These are phyloP conservation scores for Lentinus tigrinus DNA, from an alignment of 768 basidiomycete genomes.

Conservation along the genomic window DNA sequence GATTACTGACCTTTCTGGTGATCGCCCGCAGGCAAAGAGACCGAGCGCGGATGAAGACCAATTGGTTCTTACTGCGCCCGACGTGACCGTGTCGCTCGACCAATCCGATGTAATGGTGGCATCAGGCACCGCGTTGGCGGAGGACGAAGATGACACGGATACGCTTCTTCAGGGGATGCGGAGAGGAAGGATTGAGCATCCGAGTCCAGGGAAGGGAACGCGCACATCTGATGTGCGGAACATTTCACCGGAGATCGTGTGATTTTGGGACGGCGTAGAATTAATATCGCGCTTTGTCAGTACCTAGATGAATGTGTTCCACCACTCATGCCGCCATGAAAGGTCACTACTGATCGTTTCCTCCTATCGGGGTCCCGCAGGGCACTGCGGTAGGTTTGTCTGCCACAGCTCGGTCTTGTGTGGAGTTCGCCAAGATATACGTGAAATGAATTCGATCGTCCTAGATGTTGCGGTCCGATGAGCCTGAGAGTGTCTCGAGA, in stretches of 20 bases:
- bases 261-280: not conserved
- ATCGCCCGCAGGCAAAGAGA: not conserved
- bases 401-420: no score
- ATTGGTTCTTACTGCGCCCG: not conserved
- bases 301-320: not conserved
- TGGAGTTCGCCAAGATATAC: no score
- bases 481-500: no score
- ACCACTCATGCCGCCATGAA: no score
- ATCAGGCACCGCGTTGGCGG: not conserved
- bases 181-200: not conserved
- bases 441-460: no score
- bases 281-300: not conserved
- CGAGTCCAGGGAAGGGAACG: not conserved
- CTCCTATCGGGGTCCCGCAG: no score
- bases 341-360: no score
- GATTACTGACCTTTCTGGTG: not conserved
- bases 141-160: not conserved
- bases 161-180: not conserved
- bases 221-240: not conserved
- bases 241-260: not conserved
- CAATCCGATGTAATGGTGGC: not conserved
- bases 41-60: not conserved
- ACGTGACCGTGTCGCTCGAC: not conserved
- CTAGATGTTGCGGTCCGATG: no score
- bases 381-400: no score